Percentiles rank a stretch among this genome's conserved stretches.
Evolutionary conservation across 345 rosid genomes (phyloP).

Genomic region (Cardamine occulta): DNA sequence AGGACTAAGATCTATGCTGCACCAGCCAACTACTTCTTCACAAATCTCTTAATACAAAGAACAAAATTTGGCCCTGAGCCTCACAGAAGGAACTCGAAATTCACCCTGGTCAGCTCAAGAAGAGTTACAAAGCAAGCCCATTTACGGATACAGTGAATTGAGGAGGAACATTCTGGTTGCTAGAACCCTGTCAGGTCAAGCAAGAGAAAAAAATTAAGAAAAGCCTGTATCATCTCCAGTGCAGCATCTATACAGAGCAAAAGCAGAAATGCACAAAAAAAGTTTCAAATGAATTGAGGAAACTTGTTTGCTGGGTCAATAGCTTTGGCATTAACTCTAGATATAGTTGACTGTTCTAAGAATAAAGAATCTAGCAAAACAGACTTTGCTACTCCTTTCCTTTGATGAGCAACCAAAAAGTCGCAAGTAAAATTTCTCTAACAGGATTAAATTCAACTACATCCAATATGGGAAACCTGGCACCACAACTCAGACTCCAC

Average conservation of each 20-base stretch:
- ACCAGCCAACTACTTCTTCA: constrained; percentile 5
- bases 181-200: constrained; percentile 42
- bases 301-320: not conserved
- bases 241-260: constrained; percentile 4
- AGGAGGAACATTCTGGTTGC: constrained; percentile 43
- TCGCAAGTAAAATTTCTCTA: not conserved
- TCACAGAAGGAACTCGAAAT: not conserved
- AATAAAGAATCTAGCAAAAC: not conserved
- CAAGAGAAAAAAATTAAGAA: not conserved
- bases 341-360: constrained; percentile 1
- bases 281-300: not conserved
- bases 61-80: not conserved
- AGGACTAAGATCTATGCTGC: not conserved
- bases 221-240: not conserved
- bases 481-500: constrained; percentile 10
- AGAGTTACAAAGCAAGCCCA: not conserved
- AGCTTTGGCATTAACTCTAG: constrained; percentile 7
- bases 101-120: constrained; percentile 14
- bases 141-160: constrained; percentile 12
- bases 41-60: not conserved
- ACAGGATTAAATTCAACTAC: not conserved
- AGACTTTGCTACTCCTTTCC: constrained; percentile 14
- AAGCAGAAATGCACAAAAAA: constrained; percentile 17
- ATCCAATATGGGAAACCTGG: constrained; percentile 21
- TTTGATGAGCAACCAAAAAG: not conserved